phyloP scores from a whole-genome alignment of 495 filamentous ascomycete genomes.

The Saxispiralis lemnorum region DNA sequence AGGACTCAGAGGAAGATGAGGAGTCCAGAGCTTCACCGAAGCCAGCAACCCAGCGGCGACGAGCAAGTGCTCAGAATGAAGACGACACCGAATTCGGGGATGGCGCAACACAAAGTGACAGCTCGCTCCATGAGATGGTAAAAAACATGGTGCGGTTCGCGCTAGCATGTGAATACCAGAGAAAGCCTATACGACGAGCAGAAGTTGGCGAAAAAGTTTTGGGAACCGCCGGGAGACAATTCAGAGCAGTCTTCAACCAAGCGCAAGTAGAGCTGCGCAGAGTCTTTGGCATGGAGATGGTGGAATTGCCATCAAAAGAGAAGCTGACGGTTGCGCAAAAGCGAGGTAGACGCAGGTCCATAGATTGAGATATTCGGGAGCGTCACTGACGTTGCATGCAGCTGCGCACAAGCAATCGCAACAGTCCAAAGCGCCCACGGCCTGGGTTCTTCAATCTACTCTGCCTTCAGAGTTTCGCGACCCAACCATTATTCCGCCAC shows the following conservation, averaged over 20 bases:
- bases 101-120: background rate
- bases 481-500: conserved; percentile 48
- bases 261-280: conserved; percentile 32
- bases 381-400: conserved; percentile 13
- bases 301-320: conserved; percentile 61
- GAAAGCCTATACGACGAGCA: conserved; percentile 53
- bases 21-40: conserved; percentile 2
- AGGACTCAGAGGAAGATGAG: background rate
- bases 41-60: conserved; percentile 11
- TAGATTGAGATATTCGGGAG: no score
- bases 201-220: conserved; percentile 60
- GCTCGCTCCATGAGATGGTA: conserved; percentile 40
- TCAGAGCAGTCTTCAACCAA: conserved; percentile 25
- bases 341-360: no score
- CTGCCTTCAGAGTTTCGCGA: conserved; percentile 48
- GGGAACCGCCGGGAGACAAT: conserved; percentile 20
- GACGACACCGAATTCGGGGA: background rate
- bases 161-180: conserved; percentile 71
- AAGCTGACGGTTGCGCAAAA: conserved; percentile 58
- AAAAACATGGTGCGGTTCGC: conserved; percentile 88
- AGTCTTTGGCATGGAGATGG: conserved; percentile 74
- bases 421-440: conserved; percentile 25
- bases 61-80: background rate
- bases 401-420: conserved; percentile 35
- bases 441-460: conserved; percentile 55